A percentile compares a stretch with the other conserved stretches of the same genome.
Conservation (phyloP, 1,284 basidiomycete genomes). For the Cerioporus squamosus region DNA sequence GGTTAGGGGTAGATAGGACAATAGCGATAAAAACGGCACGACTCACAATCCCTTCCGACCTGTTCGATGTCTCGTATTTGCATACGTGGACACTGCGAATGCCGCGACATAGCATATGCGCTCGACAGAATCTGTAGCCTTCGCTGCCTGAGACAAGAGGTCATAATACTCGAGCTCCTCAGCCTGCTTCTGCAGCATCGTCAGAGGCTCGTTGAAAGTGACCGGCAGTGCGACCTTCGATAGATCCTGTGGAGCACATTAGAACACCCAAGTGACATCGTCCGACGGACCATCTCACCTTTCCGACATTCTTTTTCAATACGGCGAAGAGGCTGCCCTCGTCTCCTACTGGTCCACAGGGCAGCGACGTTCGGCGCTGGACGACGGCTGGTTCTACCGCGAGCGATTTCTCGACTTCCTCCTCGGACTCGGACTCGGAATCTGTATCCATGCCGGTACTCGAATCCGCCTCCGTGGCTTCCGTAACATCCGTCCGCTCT, state of each 20-base stretch:
- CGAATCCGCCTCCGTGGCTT: slow-evolving; percentile 17
- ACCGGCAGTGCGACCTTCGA: slow-evolving; percentile 85
- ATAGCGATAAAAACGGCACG: neutral
- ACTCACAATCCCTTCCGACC: slow-evolving; percentile 88
- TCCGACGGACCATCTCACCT: slow-evolving; percentile 49
- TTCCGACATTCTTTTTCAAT: slow-evolving; percentile 92
- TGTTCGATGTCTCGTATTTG: slow-evolving; percentile 78
- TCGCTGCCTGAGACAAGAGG: slow-evolving; percentile 70
- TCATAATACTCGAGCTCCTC: slow-evolving; percentile 86
- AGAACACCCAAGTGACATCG: neutral
- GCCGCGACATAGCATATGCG: slow-evolving; percentile 81
- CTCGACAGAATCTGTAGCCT: slow-evolving; percentile 65
- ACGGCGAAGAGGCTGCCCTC: slow-evolving; percentile 89
- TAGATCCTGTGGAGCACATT: slow-evolving; percentile 62
- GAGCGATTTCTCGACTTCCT: slow-evolving; percentile 19
- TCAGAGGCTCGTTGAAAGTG: slow-evolving; percentile 88
- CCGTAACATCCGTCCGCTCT: slow-evolving; percentile 33
- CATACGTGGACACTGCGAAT: slow-evolving; percentile 85
- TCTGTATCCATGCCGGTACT: slow-evolving; percentile 28
- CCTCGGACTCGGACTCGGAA: slow-evolving; percentile 24
- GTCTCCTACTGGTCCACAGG: slow-evolving; percentile 70
- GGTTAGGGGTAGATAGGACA: neutral
- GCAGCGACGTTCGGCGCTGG: slow-evolving; percentile 65
- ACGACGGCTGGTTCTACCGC: slow-evolving; percentile 33
- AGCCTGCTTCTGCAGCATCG: slow-evolving; percentile 77